Conservation (phyloP, 129 eudicot species). For the Lactuca saligna region DNA sequence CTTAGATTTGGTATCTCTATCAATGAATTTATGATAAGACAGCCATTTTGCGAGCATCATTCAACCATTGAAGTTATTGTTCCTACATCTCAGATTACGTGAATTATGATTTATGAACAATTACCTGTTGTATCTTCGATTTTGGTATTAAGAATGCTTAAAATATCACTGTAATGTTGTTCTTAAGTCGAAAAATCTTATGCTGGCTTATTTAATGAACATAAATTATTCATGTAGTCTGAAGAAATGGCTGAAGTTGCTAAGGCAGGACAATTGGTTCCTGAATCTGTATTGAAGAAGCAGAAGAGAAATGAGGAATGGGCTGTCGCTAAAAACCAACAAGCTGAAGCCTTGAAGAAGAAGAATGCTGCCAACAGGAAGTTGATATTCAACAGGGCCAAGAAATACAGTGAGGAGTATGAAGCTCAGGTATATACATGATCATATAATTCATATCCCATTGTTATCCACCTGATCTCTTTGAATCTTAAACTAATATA, state of each 20-base stretch:
- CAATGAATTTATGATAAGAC: background rate
- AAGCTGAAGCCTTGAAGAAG: slow-evolving; percentile 47
- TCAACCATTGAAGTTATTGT: background rate
- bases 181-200: no score
- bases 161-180: background rate
- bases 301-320: slow-evolving; percentile 84
- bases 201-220: no score
- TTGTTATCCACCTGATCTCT: background rate
- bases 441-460: background rate
- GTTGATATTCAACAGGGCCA: slow-evolving; percentile 60
- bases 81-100: background rate
- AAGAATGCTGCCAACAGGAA: slow-evolving; percentile 67
- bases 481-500: background rate
- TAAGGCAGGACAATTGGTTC: slow-evolving; percentile 47
- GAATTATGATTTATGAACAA: background rate
- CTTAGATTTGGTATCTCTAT: background rate
- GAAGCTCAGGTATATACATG: slow-evolving; percentile 48
- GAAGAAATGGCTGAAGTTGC: slow-evolving; percentile 63
- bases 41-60: background rate
- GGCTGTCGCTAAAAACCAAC: slow-evolving; percentile 64
- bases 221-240: slow-evolving; percentile 17
- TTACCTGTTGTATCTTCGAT: background rate
- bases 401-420: slow-evolving; percentile 58
- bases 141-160: background rate
- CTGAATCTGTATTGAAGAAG: slow-evolving; percentile 77